A percentile compares a stretch with the other conserved stretches of the same genome.
These are phyloP conservation scores for Claviceps pazoutovae DNA, from an alignment of 2,329 filamentous ascomycete genomes.

Conservation along the genomic window DNA sequence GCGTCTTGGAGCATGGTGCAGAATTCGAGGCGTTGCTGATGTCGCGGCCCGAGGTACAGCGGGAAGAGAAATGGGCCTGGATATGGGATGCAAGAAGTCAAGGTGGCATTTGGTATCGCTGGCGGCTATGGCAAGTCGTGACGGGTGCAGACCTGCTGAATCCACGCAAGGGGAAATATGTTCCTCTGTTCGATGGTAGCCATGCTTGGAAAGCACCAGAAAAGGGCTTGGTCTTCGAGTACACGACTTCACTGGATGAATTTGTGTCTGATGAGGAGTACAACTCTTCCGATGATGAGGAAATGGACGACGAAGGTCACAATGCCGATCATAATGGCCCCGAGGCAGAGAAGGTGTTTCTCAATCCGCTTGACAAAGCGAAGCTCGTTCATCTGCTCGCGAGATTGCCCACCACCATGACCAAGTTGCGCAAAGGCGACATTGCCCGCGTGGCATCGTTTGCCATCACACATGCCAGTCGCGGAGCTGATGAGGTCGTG, in stretches of 20 bases:
- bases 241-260: conserved; percentile 59
- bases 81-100: conserved; percentile 72
- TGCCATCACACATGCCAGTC: conserved; percentile 73
- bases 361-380: conserved; percentile 72
- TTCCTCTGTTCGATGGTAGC: conserved; percentile 61
- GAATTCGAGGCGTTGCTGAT: conserved; percentile 89
- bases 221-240: conserved; percentile 62
- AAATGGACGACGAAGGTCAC: conserved; percentile 45
- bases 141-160: conserved; percentile 41
- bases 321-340: conserved; percentile 30
- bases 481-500: conserved; percentile 83
- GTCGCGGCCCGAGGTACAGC: conserved; percentile 69
- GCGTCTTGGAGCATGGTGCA: conserved; percentile 62
- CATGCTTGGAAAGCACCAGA: conserved; percentile 68
- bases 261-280: conserved; percentile 77
- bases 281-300: conserved; percentile 75
- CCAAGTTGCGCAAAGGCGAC: conserved; percentile 67
- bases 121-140: conserved; percentile 78
- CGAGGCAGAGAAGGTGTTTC: conserved; percentile 45
- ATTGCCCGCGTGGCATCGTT: conserved; percentile 77
- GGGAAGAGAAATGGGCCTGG: conserved; percentile 86
- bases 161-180: conserved; percentile 34
- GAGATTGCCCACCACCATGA: conserved; percentile 61
- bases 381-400: conserved; percentile 75
- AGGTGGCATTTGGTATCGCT: conserved; percentile 83